These are phyloP conservation scores for Cotoneaster glaucophyllus DNA, from an alignment of 306 rosid species.

Conservation along the genomic window DNA sequence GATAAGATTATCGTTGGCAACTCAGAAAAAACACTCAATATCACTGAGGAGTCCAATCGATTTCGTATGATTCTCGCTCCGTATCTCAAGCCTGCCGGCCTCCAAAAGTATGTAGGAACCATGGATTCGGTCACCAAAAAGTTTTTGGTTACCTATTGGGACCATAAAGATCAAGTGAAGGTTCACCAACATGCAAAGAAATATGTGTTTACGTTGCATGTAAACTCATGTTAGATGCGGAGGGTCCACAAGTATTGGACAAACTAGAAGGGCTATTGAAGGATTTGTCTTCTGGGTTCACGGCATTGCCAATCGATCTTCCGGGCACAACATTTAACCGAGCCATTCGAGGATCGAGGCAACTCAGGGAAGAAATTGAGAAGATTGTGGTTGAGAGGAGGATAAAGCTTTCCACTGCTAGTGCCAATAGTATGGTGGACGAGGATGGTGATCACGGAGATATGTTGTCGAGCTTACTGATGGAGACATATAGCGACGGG, in stretches of 20 bases:
- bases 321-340: slow-evolving; percentile 15
- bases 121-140: slow-evolving; percentile 1
- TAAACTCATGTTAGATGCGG: no score
- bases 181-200: neutral
- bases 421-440: no score
- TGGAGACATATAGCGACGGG: neutral
- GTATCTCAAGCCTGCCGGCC: neutral
- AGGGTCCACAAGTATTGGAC: no score
- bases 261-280: no score
- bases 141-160: neutral
- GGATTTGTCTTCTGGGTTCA: neutral
- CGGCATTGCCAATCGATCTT: slow-evolving; percentile 3
- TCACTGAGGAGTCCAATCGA: no score
- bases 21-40: no score
- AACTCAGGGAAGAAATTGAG: neutral
- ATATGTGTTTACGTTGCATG: no score
- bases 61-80: neutral
- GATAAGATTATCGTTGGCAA: no score
- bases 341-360: neutral
- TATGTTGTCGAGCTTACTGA: no score
- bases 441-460: no score
- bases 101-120: slow-evolving; percentile 5
- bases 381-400: no score
- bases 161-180: neutral
- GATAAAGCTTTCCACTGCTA: no score